Evolutionary conservation across 768 basidiomycete species (phyloP).

Genomic region (Amanita thiersii): DNA sequence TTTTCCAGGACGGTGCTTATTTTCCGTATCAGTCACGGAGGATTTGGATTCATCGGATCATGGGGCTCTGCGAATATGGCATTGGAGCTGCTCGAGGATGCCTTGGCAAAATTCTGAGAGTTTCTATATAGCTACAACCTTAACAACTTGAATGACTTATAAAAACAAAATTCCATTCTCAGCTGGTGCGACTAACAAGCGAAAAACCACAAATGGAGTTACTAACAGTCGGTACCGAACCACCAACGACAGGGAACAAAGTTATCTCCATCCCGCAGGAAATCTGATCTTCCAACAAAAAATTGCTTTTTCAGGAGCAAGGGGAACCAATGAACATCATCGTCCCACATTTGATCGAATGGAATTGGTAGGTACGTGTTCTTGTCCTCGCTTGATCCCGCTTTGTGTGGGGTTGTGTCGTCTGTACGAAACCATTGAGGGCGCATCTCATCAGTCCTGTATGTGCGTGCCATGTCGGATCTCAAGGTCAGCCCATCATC

Average conservation of each 20-base stretch:
- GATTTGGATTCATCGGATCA: constrained; percentile 54
- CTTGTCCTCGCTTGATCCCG: background rate
- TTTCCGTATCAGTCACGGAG: constrained; percentile 37
- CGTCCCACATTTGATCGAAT: constrained; percentile 51
- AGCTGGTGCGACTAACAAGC: no score
- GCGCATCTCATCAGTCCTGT: constrained; percentile 81
- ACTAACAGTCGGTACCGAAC: constrained; percentile 20
- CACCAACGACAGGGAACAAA: constrained; percentile 35
- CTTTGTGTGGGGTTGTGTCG: constrained; percentile 9
- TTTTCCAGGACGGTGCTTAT: background rate
- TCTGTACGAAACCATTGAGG: constrained; percentile 67
- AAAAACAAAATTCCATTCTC: no score
- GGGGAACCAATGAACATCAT: constrained; percentile 66
- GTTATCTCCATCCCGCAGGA: constrained; percentile 22
- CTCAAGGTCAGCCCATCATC: no score
- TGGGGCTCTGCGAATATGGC: constrained; percentile 56
- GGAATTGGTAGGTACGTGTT: constrained; percentile 38
- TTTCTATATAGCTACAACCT: constrained; percentile 2
- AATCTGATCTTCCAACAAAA: constrained; percentile 41
- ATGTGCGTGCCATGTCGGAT: no score
- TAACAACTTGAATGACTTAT: background rate
- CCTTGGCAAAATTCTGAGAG: constrained; percentile 17
- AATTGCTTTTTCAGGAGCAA: constrained; percentile 34
- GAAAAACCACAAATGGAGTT: background rate
- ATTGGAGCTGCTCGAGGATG: constrained; percentile 35